phyloP scores from a whole-genome alignment of 2,329 filamentous ascomycete genomes.

The Fonsecaea monophora region DNA sequence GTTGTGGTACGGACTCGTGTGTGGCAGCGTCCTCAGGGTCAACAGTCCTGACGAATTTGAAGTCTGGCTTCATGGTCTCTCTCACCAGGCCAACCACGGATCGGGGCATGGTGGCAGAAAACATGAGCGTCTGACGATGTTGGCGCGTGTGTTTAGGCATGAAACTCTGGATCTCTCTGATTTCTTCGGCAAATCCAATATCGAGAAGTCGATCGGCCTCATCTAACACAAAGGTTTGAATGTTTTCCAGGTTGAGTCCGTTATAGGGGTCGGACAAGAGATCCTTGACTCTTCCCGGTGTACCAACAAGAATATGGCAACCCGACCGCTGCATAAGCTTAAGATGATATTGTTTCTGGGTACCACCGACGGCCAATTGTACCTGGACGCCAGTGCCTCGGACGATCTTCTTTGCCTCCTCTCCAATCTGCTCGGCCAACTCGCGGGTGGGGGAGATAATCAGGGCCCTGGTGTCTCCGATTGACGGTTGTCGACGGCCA shows the following conservation, averaged over 20 bases:
- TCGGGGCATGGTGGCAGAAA: conserved; percentile 88
- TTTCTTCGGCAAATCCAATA: conserved; percentile 63
- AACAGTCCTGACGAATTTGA: conserved; percentile 91
- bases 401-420: conserved; percentile 61
- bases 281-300: conserved; percentile 57
- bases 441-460: conserved; percentile 57
- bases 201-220: conserved; percentile 73
- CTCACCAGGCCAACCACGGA: conserved; percentile 82
- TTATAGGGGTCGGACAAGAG: conserved; percentile 52
- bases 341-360: conserved; percentile 74
- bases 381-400: conserved; percentile 70
- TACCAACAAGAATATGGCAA: conserved; percentile 56
- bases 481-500: conserved; percentile 42
- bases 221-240: conserved; percentile 59
- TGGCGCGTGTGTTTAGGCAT: conserved; percentile 59
- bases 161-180: conserved; percentile 58
- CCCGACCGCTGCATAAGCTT: conserved; percentile 66
- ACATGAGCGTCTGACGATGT: conserved; percentile 88
- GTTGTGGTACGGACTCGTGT: conserved; percentile 81
- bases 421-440: conserved; percentile 58
- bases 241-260: conserved; percentile 55
- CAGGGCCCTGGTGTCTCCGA: conserved; percentile 34
- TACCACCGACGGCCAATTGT: conserved; percentile 88
- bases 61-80: conserved; percentile 77
- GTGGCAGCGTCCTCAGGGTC: conserved; percentile 80